Percentiles rank a stretch among this genome's conserved stretches.
Conservation (phyloP, 768 basidiomycete genomes). For the Lactarius sp. region DNA sequence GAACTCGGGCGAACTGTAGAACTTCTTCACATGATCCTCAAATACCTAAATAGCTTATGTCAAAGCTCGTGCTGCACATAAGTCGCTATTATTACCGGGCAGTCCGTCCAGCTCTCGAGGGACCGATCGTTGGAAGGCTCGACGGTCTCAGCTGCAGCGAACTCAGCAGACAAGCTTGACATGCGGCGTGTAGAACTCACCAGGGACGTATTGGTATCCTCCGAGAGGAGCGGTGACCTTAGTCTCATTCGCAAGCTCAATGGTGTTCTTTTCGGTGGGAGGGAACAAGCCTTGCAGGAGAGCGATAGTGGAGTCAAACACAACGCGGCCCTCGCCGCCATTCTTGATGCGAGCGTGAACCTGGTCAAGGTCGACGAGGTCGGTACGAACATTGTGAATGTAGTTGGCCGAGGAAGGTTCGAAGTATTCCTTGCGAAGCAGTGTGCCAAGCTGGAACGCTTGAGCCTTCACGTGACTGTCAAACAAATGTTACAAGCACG, state of each 20-base stretch:
- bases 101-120: conserved; percentile 73
- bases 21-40: conserved; percentile 53
- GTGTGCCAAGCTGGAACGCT: conserved; percentile 57
- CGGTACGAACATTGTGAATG: conserved; percentile 58
- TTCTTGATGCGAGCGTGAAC: conserved; percentile 77
- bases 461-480: conserved; percentile 44
- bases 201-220: conserved; percentile 86
- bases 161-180: conserved; percentile 1
- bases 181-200: conserved; percentile 32
- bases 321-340: conserved; percentile 79
- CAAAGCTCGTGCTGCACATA: conserved; percentile 6
- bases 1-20: conserved; percentile 63
- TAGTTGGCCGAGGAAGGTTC: conserved; percentile 60
- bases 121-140: conserved; percentile 80
- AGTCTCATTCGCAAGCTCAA: conserved; percentile 73
- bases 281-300: conserved; percentile 84
- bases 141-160: conserved; percentile 66
- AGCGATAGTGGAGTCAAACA: conserved; percentile 82
- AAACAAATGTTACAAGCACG: neutral
- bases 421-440: conserved; percentile 64
- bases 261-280: conserved; percentile 66
- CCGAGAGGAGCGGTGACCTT: conserved; percentile 66
- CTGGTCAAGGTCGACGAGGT: conserved; percentile 68
- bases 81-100: conserved; percentile 39
- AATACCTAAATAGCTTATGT: conserved; percentile 44